Evolutionary conservation across 2,329 filamentous ascomycete species (phyloP).

Genomic region (Penicillium sp.): DNA sequence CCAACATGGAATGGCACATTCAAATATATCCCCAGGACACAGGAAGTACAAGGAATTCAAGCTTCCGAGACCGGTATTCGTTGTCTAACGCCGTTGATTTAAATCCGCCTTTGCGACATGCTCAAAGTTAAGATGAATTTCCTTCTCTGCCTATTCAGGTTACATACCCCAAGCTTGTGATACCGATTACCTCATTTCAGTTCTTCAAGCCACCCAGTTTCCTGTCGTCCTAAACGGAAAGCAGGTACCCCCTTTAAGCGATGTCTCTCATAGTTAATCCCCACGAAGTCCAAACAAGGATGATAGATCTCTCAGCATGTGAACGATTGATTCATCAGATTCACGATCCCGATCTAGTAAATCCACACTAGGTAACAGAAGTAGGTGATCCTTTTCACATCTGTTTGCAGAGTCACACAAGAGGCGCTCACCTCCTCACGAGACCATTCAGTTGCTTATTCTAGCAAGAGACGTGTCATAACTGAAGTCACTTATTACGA

Average conservation of each 20-base stretch:
- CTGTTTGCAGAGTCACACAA: constrained; percentile 12
- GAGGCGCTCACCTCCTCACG: background rate
- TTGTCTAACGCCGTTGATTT: background rate
- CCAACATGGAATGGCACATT: background rate
- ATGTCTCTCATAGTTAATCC: background rate
- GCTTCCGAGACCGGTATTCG: background rate
- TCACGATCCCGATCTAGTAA: background rate
- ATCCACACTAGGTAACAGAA: background rate
- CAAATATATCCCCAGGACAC: background rate
- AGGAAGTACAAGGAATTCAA: background rate
- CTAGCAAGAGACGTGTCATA: background rate
- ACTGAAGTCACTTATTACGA: background rate
- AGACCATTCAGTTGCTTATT: constrained; percentile 2
- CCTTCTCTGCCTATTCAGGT: background rate
- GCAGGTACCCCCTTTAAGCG: constrained; percentile 14
- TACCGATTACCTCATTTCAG: constrained; percentile 11
- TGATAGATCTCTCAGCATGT: background rate
- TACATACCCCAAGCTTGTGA: background rate
- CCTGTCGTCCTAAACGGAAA: background rate
- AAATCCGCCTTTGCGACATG: background rate
- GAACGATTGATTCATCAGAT: background rate
- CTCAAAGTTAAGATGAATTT: background rate
- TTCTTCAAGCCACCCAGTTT: constrained; percentile 1
- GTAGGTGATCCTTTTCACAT: background rate
- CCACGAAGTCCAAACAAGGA: constrained; percentile 4